Conservation (phyloP, 257 asterid genomes). For the Gentiana dahurica region DNA sequence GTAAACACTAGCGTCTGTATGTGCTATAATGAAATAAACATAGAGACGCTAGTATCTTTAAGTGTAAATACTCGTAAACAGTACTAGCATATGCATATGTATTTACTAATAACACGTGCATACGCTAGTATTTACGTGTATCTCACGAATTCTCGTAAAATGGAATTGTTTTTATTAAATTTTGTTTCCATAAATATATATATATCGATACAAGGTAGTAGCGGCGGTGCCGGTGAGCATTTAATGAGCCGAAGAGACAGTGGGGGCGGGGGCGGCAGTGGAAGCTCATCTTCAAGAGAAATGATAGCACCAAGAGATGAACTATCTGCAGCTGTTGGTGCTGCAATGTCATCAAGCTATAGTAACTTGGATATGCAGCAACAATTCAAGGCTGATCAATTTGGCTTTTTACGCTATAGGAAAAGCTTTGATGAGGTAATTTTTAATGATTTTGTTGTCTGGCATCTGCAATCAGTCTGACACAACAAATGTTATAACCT, state of each 20-base stretch:
- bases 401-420: slow-evolving; percentile 55
- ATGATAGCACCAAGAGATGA: slow-evolving; percentile 36
- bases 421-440: slow-evolving; percentile 78
- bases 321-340: slow-evolving; percentile 33
- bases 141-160: no score
- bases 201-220: background rate
- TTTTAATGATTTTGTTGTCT: background rate
- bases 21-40: no score
- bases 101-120: no score
- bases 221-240: slow-evolving; percentile 17
- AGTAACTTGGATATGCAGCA: slow-evolving; percentile 56
- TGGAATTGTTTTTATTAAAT: no score
- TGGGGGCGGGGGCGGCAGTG: slow-evolving; percentile 27
- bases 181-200: no score
- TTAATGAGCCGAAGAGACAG: slow-evolving; percentile 31
- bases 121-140: no score
- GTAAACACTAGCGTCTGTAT: no score
- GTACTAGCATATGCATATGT: no score
- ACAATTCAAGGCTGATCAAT: slow-evolving; percentile 61
- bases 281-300: slow-evolving; percentile 51
- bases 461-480: no score
- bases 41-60: no score
- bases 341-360: slow-evolving; percentile 39
- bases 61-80: no score
- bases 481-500: no score